phyloP scores from a whole-genome alignment of 1,139 yeast species.

The Suhomyces bribrorum region DNA sequence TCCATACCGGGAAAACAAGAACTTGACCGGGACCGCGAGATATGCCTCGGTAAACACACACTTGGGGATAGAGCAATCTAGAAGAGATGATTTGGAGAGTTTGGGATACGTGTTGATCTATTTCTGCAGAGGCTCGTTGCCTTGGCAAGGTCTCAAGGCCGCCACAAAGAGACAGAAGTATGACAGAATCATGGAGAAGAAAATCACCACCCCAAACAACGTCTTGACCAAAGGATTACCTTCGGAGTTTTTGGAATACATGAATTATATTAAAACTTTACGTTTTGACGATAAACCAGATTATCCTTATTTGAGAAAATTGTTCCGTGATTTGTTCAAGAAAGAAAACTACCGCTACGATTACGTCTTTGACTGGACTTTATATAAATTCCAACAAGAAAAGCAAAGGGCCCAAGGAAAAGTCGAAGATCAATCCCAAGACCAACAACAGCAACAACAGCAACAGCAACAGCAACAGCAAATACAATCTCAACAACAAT shows the following conservation, averaged over 20 bases:
- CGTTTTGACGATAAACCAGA: slow-evolving; percentile 97
- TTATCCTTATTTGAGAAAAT: slow-evolving; percentile 82
- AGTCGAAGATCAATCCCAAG: slow-evolving; percentile 24
- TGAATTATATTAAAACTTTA: slow-evolving; percentile 85
- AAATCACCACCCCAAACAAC: slow-evolving; percentile 90
- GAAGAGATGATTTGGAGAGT: slow-evolving; percentile 95
- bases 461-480: slow-evolving; percentile 14
- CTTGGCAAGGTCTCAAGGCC: slow-evolving; percentile 99
- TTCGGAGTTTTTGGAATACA: slow-evolving; percentile 81
- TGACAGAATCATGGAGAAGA: slow-evolving; percentile 95
- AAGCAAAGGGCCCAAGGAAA: slow-evolving; percentile 57
- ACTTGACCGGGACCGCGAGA: slow-evolving; percentile 95
- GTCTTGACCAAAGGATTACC: slow-evolving; percentile 91
- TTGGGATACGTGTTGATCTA: slow-evolving; percentile 94
- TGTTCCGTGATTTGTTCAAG: slow-evolving; percentile 85
- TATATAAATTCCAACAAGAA: slow-evolving; percentile 72
- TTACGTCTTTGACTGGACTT: slow-evolving; percentile 96
- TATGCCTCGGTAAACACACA: slow-evolving; percentile 96
- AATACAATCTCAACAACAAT: slow-evolving; percentile 7
- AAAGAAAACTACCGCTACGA: slow-evolving; percentile 91
- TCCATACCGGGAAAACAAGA: slow-evolving; percentile 94
- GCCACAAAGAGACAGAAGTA: slow-evolving; percentile 96
- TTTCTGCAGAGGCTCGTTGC: slow-evolving; percentile 91
- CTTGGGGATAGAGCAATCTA: slow-evolving; percentile 92
- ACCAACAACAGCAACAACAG: slow-evolving; percentile 23